Evolutionary conservation across 2,329 filamentous ascomycete species (phyloP).

Genomic region (Juglanconis oblonga): DNA sequence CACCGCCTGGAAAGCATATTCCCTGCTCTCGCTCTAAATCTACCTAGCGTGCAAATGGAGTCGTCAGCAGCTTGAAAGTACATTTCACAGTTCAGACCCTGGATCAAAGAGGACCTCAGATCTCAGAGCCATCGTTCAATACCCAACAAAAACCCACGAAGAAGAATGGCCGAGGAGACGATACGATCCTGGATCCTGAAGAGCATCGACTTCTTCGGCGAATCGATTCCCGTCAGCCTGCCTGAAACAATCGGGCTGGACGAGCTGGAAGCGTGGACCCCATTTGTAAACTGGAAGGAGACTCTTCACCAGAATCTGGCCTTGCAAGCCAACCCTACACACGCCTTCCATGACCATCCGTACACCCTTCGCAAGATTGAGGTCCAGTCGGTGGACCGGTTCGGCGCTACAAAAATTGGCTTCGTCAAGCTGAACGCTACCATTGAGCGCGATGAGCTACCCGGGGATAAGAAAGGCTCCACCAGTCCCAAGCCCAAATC

Average conservation of each 20-base stretch:
- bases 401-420: constrained; percentile 43
- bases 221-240: neutral
- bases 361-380: constrained; percentile 49
- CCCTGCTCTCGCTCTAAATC: too few species aligned
- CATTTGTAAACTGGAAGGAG: constrained; percentile 43
- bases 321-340: constrained; percentile 39
- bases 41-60: too few species aligned
- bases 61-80: too few species aligned
- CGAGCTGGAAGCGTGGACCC: neutral
- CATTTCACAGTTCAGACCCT: too few species aligned
- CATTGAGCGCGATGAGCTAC: constrained; percentile 25
- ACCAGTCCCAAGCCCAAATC: neutral
- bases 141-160: neutral
- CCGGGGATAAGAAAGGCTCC: neutral
- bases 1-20: too few species aligned
- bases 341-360: constrained; percentile 53
- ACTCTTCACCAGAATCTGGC: constrained; percentile 45
- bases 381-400: constrained; percentile 54
- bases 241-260: neutral
- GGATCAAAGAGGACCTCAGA: too few species aligned
- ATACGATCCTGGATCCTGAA: neutral
- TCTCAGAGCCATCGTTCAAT: too few species aligned
- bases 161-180: neutral
- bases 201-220: neutral
- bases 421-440: constrained; percentile 54